These are phyloP conservation scores for Paulownia fortunei DNA, from an alignment of 257 asterid genomes.

Conservation along the genomic window DNA sequence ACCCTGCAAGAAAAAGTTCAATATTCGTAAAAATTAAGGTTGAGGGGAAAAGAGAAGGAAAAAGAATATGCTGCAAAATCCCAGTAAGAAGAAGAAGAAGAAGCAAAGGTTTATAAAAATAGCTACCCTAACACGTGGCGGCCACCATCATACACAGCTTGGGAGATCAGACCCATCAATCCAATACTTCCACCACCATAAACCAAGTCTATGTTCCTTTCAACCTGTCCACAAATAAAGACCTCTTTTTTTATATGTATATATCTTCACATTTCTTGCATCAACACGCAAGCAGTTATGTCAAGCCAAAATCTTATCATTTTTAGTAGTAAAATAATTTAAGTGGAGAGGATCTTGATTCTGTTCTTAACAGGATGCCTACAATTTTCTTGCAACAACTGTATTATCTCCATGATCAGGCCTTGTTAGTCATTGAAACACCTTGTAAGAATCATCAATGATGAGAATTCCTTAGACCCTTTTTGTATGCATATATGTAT, in stretches of 20 bases:
- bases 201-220: constrained; percentile 78
- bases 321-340: too few relatives aligned
- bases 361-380: too few relatives aligned
- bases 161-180: constrained; percentile 79
- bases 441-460: too few relatives aligned
- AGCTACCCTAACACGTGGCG: constrained; percentile 81
- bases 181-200: constrained; percentile 89
- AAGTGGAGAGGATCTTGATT: too few relatives aligned
- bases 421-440: too few relatives aligned
- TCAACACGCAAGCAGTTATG: constrained; percentile 28
- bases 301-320: neutral
- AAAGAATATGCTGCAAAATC: neutral
- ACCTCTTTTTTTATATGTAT: neutral
- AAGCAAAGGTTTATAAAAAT: neutral
- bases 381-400: too few relatives aligned
- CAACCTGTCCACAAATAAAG: constrained; percentile 54
- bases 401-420: too few relatives aligned
- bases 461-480: too few relatives aligned
- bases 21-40: neutral
- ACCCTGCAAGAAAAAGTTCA: constrained; percentile 52
- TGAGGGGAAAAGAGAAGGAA: neutral
- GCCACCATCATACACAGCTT: constrained; percentile 73
- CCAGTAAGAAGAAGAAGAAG: neutral
- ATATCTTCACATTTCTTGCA: constrained; percentile 28
- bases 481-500: too few relatives aligned